phyloP scores from a whole-genome alignment of 371 early-diverging fungal genomes.

The Chytridium lagenaria region DNA sequence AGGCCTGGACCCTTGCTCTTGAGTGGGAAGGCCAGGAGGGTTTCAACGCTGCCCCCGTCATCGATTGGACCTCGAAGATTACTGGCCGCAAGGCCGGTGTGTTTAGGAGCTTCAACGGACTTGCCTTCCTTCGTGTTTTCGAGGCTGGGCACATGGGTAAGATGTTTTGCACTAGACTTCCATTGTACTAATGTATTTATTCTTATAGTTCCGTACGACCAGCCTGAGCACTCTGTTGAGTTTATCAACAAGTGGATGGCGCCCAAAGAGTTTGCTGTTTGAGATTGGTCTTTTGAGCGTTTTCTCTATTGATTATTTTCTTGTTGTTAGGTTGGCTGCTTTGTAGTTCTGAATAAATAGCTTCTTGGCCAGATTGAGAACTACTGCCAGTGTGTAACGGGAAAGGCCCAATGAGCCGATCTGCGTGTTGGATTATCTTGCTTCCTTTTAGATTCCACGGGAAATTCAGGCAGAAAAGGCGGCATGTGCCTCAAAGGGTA shows the following conservation, averaged over 20 bases:
- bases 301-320: too few species aligned
- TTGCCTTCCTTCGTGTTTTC: slow-evolving; percentile 82
- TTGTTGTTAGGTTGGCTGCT: too few species aligned
- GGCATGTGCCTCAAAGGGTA: too few species aligned
- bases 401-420: too few species aligned
- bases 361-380: too few species aligned
- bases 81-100: slow-evolving; percentile 69
- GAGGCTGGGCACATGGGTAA: slow-evolving; percentile 89
- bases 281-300: too few species aligned
- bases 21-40: slow-evolving; percentile 78
- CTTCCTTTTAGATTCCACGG: too few species aligned
- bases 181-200: too few species aligned
- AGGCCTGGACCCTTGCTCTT: slow-evolving; percentile 83
- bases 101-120: slow-evolving; percentile 66
- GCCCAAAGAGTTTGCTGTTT: neutral
- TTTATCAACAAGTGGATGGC: slow-evolving; percentile 72
- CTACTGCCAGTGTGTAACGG: too few species aligned
- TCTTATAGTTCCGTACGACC: slow-evolving; percentile 46
- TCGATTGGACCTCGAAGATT: slow-evolving; percentile 54
- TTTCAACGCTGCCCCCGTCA: slow-evolving; percentile 67
- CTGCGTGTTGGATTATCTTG: too few species aligned
- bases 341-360: too few species aligned
- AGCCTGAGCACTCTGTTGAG: slow-evolving; percentile 56
- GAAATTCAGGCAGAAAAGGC: too few species aligned
- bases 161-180: neutral